These are phyloP conservation scores for Botrytis deweyae DNA, from an alignment of 2,329 filamentous ascomycete species.

Conservation along the genomic window DNA sequence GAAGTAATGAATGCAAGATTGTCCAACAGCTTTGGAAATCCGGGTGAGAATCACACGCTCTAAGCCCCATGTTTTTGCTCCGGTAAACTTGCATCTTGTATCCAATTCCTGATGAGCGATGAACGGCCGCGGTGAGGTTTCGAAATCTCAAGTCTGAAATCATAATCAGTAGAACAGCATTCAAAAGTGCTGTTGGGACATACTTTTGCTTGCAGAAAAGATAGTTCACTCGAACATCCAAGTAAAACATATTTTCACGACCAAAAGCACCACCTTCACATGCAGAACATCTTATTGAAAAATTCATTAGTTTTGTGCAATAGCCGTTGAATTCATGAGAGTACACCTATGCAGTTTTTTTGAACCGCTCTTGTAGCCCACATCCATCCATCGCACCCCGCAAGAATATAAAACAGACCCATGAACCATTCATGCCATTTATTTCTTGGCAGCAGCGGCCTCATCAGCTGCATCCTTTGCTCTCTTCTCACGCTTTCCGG, in stretches of 20 bases:
- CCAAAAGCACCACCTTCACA: conserved; percentile 10
- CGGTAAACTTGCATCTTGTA: not conserved
- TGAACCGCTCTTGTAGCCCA: conserved; percentile 36
- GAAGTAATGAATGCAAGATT: not conserved
- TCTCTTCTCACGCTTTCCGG: conserved; percentile 90
- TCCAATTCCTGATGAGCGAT: not conserved
- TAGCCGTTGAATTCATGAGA: conserved; percentile 41
- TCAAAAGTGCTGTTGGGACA: not conserved
- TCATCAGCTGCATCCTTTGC: conserved; percentile 83
- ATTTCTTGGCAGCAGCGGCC: conserved; percentile 79
- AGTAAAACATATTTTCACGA: not conserved
- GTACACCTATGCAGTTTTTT: conserved; percentile 41
- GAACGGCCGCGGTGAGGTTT: not conserved
- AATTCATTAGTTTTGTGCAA: conserved; percentile 28
- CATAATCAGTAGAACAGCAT: not conserved
- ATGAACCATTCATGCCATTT: conserved; percentile 44
- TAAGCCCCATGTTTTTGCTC: not conserved
- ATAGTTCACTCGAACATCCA: not conserved
- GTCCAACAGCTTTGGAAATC: not conserved
- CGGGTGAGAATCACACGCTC: too few species aligned
- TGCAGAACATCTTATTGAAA: conserved; percentile 17
- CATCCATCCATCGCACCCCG: conserved; percentile 36
- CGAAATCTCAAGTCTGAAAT: not conserved
- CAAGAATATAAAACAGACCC: conserved; percentile 35
- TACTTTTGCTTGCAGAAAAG: not conserved